Conservation (phyloP, 305 asterid species). For the Plantago rigida region DNA sequence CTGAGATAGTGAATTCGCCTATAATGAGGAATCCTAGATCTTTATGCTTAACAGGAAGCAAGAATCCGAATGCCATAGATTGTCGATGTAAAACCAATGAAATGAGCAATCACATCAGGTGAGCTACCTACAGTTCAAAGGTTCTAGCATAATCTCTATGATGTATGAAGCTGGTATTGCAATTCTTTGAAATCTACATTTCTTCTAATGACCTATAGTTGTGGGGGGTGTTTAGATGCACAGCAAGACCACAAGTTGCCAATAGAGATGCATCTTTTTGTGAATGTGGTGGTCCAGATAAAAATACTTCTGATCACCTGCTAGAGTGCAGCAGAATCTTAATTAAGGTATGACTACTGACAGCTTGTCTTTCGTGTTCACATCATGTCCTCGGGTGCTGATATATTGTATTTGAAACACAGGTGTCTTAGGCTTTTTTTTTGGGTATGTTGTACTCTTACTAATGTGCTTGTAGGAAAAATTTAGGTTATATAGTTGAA, state of each 20-base stretch:
- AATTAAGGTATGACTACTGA: constrained; percentile 35
- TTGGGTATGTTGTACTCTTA: constrained; percentile 20
- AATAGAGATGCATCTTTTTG: constrained; percentile 29
- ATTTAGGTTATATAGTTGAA: neutral
- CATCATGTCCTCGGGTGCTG: constrained; percentile 15
- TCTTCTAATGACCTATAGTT: constrained; percentile 24
- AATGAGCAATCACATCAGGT: constrained; percentile 28
- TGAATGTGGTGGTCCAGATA: constrained; percentile 42
- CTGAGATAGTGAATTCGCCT: neutral
- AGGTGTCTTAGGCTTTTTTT: constrained; percentile 33
- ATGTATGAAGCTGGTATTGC: neutral
- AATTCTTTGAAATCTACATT: constrained; percentile 17
- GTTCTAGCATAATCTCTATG: neutral
- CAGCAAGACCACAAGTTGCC: constrained; percentile 28
- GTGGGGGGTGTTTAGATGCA: constrained; percentile 31
- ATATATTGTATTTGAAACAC: constrained; percentile 19
- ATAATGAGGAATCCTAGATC: neutral
- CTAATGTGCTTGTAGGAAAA: neutral
- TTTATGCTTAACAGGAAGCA: neutral
- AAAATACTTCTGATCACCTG: constrained; percentile 30
- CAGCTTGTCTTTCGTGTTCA: constrained; percentile 20
- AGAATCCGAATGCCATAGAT: neutral
- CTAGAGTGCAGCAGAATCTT: constrained; percentile 36
- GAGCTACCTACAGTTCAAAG: constrained; percentile 12
- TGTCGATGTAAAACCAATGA: constrained; percentile 26